Evolutionary conservation across 345 rosid species (phyloP).

Genomic region (Erysimum cheiranthoides): DNA sequence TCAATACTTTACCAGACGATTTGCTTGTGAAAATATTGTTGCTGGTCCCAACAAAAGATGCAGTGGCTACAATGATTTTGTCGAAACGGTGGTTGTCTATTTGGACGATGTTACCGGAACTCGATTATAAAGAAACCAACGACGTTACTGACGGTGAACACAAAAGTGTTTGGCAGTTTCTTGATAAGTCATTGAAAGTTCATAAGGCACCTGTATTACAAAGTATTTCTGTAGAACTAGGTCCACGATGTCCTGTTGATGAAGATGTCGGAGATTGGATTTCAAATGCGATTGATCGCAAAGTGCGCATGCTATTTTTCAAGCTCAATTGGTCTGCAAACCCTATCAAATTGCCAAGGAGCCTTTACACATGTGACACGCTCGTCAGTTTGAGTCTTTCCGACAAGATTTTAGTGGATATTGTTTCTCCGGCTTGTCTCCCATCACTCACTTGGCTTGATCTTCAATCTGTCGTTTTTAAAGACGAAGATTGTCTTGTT

Average conservation of each 20-base stretch:
- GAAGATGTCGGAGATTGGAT: not conserved
- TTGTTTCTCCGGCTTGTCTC: not conserved
- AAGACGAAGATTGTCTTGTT: not conserved
- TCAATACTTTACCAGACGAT: not conserved
- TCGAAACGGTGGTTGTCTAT: not conserved
- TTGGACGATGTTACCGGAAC: not conserved
- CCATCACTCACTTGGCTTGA: not conserved
- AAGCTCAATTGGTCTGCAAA: not conserved
- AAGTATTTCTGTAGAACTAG: not conserved
- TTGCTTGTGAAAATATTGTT: not conserved
- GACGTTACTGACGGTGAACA: not conserved
- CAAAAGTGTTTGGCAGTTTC: not conserved
- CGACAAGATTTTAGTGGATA: not conserved
- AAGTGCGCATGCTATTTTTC: not conserved
- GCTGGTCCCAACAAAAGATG: not conserved
- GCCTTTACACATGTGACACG: not conserved
- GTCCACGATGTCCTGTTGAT: not conserved
- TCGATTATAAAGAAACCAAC: not conserved
- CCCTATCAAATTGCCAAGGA: not conserved
- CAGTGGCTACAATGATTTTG: not conserved
- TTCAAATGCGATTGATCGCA: not conserved
- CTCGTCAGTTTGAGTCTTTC: not conserved
- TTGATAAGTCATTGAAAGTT: not conserved
- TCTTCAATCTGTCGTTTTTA: not conserved
- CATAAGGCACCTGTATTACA: constrained; percentile 1